A percentile compares a stretch with the other conserved stretches of the same genome.
Evolutionary conservation across 164 flowering plant genomes (phyloP).

Genomic region (Akebia trifoliata): DNA sequence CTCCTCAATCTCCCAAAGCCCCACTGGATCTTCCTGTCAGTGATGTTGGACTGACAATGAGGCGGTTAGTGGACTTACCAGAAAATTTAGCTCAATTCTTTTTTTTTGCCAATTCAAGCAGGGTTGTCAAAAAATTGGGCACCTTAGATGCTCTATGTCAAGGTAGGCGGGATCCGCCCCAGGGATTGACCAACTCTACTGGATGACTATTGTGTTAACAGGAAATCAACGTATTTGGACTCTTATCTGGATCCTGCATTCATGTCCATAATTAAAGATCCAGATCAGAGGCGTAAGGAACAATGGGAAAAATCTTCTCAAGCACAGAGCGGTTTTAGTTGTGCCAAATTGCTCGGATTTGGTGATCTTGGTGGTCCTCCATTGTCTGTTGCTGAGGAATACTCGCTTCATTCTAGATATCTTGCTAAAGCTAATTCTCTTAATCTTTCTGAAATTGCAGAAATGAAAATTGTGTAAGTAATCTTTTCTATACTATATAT

Average conservation of each 20-base stretch:
- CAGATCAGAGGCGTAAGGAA: conserved; percentile 88
- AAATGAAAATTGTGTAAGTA: conserved; percentile 98
- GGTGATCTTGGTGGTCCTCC: conserved; percentile 95
- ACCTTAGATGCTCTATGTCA: not conserved
- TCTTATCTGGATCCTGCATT: conserved; percentile 95
- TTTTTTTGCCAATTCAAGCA: not conserved
- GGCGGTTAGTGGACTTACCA: conserved; percentile 50
- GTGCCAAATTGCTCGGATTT: conserved; percentile 86
- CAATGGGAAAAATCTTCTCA: conserved; percentile 88
- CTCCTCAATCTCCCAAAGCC: conserved; percentile 38
- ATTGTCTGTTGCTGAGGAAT: conserved; percentile 86
- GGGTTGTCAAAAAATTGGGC: no score
- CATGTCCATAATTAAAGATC: conserved; percentile 93
- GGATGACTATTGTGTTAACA: conserved; percentile 21
- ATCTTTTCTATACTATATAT: conserved; percentile 1
- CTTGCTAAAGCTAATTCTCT: conserved; percentile 92
- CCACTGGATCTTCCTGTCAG: conserved; percentile 58
- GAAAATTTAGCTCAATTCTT: not conserved
- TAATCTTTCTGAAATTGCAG: conserved; percentile 96
- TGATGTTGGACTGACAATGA: conserved; percentile 54
- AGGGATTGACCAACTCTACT: conserved; percentile 6
- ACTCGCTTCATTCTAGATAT: conserved; percentile 94
- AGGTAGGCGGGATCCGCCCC: no score
- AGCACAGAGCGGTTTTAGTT: conserved; percentile 70
- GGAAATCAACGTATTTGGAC: conserved; percentile 76